phyloP scores from a whole-genome alignment of 2,329 filamentous ascomycete genomes.

The Geoglossum cookeanum region DNA sequence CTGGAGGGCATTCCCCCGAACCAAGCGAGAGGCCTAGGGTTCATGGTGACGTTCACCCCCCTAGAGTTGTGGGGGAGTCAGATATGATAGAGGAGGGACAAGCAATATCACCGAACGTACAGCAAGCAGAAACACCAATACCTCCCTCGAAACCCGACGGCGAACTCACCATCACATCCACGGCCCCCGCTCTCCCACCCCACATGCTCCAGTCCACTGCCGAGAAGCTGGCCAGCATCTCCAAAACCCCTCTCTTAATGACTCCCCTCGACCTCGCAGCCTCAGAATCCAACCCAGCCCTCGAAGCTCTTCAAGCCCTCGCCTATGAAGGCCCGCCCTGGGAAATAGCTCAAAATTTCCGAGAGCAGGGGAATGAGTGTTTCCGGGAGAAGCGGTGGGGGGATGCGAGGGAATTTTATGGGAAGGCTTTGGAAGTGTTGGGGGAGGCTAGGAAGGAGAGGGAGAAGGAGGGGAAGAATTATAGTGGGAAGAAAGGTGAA shows the following conservation, averaged over 20 bases:
- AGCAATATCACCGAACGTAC: neutral
- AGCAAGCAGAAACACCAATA: neutral
- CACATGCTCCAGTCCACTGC: slow-evolving; percentile 38
- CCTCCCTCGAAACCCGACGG: neutral
- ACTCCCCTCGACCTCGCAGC: slow-evolving; percentile 53
- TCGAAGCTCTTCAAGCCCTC: slow-evolving; percentile 75
- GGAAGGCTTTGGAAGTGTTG: slow-evolving; percentile 62
- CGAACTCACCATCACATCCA: neutral
- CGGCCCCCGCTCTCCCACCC: slow-evolving; percentile 32
- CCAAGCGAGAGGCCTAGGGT: neutral
- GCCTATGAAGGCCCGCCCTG: slow-evolving; percentile 81
- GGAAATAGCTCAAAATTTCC: slow-evolving; percentile 70
- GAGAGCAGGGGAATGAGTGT: slow-evolving; percentile 80
- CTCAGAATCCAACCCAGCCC: slow-evolving; percentile 45
- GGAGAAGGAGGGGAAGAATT: slow-evolving; percentile 23
- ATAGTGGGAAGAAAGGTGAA: slow-evolving; percentile 27
- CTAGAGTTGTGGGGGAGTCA: neutral
- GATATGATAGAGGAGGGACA: neutral
- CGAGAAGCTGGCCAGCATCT: slow-evolving; percentile 44
- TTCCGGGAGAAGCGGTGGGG: slow-evolving; percentile 54
- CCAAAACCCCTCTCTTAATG: slow-evolving; percentile 80
- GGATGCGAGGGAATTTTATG: slow-evolving; percentile 84
- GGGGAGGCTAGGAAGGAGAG: slow-evolving; percentile 41
- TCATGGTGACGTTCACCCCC: neutral
- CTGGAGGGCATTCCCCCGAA: neutral